Percentiles rank a stretch among this genome's conserved stretches.
Evolutionary conservation across 2,329 filamentous ascomycete species (phyloP).

Genomic region (Fusarium beomiforme): DNA sequence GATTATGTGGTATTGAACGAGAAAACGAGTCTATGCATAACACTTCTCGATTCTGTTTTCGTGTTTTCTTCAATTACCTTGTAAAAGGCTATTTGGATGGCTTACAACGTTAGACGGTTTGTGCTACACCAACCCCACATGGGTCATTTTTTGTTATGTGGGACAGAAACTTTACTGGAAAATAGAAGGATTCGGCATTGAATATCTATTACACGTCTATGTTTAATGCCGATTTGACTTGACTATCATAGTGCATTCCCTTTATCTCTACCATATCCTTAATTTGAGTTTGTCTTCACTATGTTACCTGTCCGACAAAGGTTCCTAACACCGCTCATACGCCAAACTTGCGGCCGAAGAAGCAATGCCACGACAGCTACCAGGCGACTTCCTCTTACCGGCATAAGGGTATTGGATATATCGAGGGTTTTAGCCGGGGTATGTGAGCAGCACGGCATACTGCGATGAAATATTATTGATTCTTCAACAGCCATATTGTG

Average conservation of each 20-base stretch:
- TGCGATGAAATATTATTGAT: background rate
- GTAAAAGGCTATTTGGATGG: background rate
- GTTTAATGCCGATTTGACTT: too few species aligned
- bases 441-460: constrained; percentile 49
- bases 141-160: background rate
- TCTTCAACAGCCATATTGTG: constrained; percentile 82
- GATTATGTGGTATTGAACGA: accelerated
- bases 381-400: background rate
- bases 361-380: background rate
- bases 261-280: background rate
- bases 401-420: background rate
- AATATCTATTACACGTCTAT: too few species aligned
- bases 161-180: background rate
- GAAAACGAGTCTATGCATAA: too few species aligned
- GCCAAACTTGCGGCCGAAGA: background rate
- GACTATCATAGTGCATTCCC: too few species aligned
- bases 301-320: background rate
- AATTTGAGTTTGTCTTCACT: background rate
- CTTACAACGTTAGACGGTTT: background rate
- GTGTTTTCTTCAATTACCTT: too few species aligned
- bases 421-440: constrained; percentile 83
- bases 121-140: background rate
- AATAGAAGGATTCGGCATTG: too few species aligned
- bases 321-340: background rate
- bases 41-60: too few species aligned